Percentiles rank a stretch among this genome's conserved stretches.
Evolutionary conservation across 257 asterid genomes (phyloP).

Genomic region (Orobanche coerulescens): DNA sequence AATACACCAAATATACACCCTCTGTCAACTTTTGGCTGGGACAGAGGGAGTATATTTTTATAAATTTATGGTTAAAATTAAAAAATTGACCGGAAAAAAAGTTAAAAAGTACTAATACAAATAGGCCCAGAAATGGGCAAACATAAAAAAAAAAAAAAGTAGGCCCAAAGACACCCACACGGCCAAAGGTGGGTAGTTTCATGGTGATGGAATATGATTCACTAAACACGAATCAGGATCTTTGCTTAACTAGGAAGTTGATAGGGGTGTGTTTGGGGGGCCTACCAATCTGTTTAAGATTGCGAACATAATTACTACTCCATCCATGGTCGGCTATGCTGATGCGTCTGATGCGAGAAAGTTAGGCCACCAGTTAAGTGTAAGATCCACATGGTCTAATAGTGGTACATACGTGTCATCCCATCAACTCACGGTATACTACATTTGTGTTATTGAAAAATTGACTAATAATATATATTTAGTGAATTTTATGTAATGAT

Average conservation of each 20-base stretch:
- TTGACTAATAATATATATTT: no score
- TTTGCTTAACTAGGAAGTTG: conserved; percentile 47
- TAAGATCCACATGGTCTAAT: no score
- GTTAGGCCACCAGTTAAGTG: conserved; percentile 46
- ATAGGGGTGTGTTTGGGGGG: conserved; percentile 23
- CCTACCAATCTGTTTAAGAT: conserved; percentile 29
- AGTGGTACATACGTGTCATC: no score
- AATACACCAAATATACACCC: no score
- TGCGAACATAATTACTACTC: conserved; percentile 31
- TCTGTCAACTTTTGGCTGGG: no score
- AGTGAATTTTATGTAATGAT: no score
- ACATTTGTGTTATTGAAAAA: no score
- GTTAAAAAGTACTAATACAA: neutral
- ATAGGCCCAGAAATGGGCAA: no score
- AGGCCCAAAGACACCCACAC: conserved; percentile 42
- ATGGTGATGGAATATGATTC: conserved; percentile 39
- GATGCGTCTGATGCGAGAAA: conserved; percentile 18
- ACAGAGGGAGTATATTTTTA: no score
- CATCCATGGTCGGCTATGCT: conserved; percentile 36
- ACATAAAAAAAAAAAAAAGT: conserved; percentile 23
- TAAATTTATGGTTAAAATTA: no score
- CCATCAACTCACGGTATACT: no score
- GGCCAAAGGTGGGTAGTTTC: conserved; percentile 24
- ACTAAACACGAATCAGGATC: conserved; percentile 43
- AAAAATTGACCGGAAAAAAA: neutral